Evolutionary conservation across 495 filamentous ascomycete genomes (phyloP).

Genomic region (Xylaria nigripes): DNA sequence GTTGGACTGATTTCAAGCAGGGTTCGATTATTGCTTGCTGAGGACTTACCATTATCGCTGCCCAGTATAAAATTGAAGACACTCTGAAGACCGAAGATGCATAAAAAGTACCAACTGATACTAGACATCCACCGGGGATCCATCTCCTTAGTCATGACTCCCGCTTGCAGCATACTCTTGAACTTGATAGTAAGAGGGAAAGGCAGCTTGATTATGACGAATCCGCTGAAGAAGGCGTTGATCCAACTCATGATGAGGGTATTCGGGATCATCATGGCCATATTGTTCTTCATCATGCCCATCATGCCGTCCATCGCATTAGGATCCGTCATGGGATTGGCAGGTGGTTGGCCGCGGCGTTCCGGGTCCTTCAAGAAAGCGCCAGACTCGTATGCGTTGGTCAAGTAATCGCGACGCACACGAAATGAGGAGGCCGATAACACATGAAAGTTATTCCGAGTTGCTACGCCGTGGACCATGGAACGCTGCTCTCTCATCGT

Average conservation of each 20-base stretch:
- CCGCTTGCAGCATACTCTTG: slow-evolving; percentile 97
- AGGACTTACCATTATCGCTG: slow-evolving; percentile 76
- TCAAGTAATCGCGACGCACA: slow-evolving; percentile 68
- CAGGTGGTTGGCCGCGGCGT: slow-evolving; percentile 71
- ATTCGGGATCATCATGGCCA: slow-evolving; percentile 99
- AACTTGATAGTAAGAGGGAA: slow-evolving; percentile 97
- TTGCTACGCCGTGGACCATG: slow-evolving; percentile 74
- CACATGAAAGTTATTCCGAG: slow-evolving; percentile 68
- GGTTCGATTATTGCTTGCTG: not conserved
- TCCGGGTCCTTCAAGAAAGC: slow-evolving; percentile 85
- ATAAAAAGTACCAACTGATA: slow-evolving; percentile 97
- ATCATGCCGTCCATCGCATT: slow-evolving; percentile 99
- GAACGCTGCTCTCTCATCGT: slow-evolving; percentile 80
- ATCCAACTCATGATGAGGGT: slow-evolving; percentile 99
- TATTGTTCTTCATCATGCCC: slow-evolving; percentile 99
- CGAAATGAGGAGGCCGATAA: slow-evolving; percentile 71
- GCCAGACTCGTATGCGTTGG: slow-evolving; percentile 72
- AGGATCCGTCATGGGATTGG: slow-evolving; percentile 96
- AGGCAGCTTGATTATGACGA: slow-evolving; percentile 97
- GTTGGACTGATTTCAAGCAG: not conserved
- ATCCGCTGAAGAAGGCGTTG: slow-evolving; percentile 96
- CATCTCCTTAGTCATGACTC: slow-evolving; percentile 88
- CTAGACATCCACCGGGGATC: slow-evolving; percentile 97
- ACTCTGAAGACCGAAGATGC: slow-evolving; percentile 89
- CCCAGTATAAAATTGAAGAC: slow-evolving; percentile 98